Base-by-base conservation (phyloP, 495 filamentous ascomycete genomes). In the Thozetella sp. region DNA sequence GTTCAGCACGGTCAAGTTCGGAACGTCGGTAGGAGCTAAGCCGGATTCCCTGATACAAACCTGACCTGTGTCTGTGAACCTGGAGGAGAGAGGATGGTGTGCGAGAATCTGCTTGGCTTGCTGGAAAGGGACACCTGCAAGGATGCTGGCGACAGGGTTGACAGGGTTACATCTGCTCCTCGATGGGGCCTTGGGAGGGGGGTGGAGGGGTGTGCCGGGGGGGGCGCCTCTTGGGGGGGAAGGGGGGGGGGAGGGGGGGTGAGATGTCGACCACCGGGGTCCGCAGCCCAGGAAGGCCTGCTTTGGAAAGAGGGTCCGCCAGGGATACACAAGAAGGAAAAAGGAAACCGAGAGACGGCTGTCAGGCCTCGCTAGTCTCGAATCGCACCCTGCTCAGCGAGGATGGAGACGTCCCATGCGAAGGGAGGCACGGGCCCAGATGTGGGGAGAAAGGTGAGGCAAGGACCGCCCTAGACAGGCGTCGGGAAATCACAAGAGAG, bases 21-120 rank as follows among this genome's bases (percentile, higher is more conserved):
- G 78, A 74, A 76, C 77, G 68, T 72, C 76, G 75, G 78, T 79
- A 81, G 74, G 76, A 78, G 72, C 72, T 76, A 76, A 76, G 75
- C 77, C 77, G 77, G 76, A 71, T 74, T 74, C 67, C 72, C 73
- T 79, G 77, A 74, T 75, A 76, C 76, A 79, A 74, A 70, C 76
- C 68, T 74, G 73, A 71, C 72, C 72, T 66, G 71, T 70, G 69
- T 80, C 71, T 78, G 67, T 76, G 71, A 67, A 73, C 65, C 69
- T 68, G 61, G 69, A 70, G 70, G 69, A 70, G 69, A 70, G 63
- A 68, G 52, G 67, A 51, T 71, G 74, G 76, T 76, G 78, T 76
- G 72, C 70, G 76, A 77, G 67, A 67, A 63, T 61, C 60, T 71
- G 63, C 75, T 73, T 73, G 76, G 77, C 72, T 73, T 68, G 71